Base-by-base conservation (phyloP, 169 alveolate species). In the Plasmodium knowlesi region DNA sequence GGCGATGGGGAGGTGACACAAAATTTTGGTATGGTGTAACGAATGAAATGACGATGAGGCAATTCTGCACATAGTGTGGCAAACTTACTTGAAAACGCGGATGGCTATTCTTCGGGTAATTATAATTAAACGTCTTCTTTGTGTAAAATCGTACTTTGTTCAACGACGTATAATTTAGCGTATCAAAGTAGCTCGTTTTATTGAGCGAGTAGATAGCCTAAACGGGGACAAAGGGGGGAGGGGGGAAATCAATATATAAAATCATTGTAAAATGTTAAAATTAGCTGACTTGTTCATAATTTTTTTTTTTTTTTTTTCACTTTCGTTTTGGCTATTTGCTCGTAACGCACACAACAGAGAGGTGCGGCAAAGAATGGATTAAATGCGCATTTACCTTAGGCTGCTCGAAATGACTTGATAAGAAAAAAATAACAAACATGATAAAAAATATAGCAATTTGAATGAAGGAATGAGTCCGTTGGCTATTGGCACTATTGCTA, bases 381-480 rank as follows among this genome's bases (percentile, higher is more conserved):
- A 80, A 46, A 34, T 25, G 41, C 12, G 19, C 61, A 39, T 37
- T 88, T 79, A 88, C 94, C 88, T 80, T 88, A 6, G 94, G 94
- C 50, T 88, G 94, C 57, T 88, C 94, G 81, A 88, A 88, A 88
- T 88, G 88, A 67, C 94, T 88, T 39, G 94, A 88, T 80, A 88
- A 67, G 82, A 88, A 88, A 67, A 88, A 88, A 19, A 88, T 79
- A 57, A 88, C 53, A 88, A 88, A 88, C 94, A 88, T 88, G 3
- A 88, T 88, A 76, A 88, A 79, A 61, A 88, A 88, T 61, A 88
- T 78, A n/a, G 76, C 81, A 3, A 88, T 34, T 57, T 88, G 94
- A 57, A 76, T 46, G 43, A 88, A 61, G 30, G 94, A 88, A 72
- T 25, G 39, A 25, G 67, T 79, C 32, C 94, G 80, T 39, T 88